These are phyloP conservation scores for Jatropha multifida DNA, from an alignment of 441 rosid genomes.

Conservation along the genomic window DNA sequence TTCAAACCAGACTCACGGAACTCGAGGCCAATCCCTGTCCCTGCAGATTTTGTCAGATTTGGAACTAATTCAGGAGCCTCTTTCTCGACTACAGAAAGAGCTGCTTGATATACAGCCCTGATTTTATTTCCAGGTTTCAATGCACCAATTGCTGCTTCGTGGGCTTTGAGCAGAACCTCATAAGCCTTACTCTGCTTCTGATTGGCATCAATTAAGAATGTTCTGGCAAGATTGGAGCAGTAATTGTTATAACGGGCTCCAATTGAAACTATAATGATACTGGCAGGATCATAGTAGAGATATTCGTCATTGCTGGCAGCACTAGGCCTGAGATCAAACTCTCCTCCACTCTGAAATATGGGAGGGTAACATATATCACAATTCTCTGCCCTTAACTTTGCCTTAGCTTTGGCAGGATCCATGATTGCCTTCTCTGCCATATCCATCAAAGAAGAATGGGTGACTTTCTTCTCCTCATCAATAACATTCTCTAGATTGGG, in stretches of 20 bases:
- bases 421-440: constrained; percentile 75
- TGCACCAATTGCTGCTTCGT: constrained; percentile 68
- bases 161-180: constrained; percentile 82
- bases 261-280: constrained; percentile 73
- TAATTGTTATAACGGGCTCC: constrained; percentile 85
- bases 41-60: constrained; percentile 76
- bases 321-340: constrained; percentile 79
- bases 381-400: constrained; percentile 71
- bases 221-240: constrained; percentile 85
- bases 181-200: constrained; percentile 71
- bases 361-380: constrained; percentile 95
- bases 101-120: constrained; percentile 60
- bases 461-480: constrained; percentile 80
- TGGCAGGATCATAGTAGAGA: constrained; percentile 72
- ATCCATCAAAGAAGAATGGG: constrained; percentile 80
- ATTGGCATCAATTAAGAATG: constrained; percentile 77
- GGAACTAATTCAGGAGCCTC: constrained; percentile 70
- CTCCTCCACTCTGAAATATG: constrained; percentile 90
- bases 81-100: constrained; percentile 56
- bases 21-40: constrained; percentile 91
- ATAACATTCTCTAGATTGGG: constrained; percentile 82
- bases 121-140: constrained; percentile 63
- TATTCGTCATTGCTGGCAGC: constrained; percentile 80
- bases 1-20: constrained; percentile 80
- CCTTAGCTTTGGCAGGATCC: constrained; percentile 73